Conservation (phyloP, 2,329 filamentous ascomycete species). For the Ophiostoma triangulosporum region DNA sequence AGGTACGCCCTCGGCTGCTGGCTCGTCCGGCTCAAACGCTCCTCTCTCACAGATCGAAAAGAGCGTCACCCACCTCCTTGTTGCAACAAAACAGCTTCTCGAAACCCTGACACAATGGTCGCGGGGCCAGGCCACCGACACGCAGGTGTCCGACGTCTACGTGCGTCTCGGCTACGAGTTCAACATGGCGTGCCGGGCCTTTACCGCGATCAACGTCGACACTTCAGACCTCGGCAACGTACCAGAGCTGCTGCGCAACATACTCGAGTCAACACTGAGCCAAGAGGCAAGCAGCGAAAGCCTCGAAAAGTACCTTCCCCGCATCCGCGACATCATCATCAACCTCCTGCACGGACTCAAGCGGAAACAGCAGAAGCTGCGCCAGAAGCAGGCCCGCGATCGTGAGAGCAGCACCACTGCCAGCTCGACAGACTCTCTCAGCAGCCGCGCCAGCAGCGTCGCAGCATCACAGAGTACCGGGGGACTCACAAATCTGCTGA, state of each 20-base stretch:
- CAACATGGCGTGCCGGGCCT: slow-evolving; percentile 95
- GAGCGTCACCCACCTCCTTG: slow-evolving; percentile 92
- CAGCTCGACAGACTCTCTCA: slow-evolving; percentile 10
- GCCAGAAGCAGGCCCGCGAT: slow-evolving; percentile 47
- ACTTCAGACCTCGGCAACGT: slow-evolving; percentile 90
- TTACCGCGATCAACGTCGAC: slow-evolving; percentile 93
- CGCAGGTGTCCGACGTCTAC: slow-evolving; percentile 95
- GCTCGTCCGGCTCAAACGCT: slow-evolving; percentile 28
- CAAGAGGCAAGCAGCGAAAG: slow-evolving; percentile 92
- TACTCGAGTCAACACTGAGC: slow-evolving; percentile 89
- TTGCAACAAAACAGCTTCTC: slow-evolving; percentile 93
- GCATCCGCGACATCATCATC: slow-evolving; percentile 97
- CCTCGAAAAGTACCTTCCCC: slow-evolving; percentile 82
- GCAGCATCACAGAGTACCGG: slow-evolving; percentile 45
- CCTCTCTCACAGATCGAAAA: slow-evolving; percentile 94
- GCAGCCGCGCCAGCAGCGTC: slow-evolving; percentile 34
- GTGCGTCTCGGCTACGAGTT: slow-evolving; percentile 96
- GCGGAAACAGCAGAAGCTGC: slow-evolving; percentile 84
- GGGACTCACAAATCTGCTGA: slow-evolving; percentile 42
- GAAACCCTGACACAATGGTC: slow-evolving; percentile 98
- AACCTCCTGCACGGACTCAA: slow-evolving; percentile 92
- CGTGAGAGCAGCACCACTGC: slow-evolving; percentile 47
- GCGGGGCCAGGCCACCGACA: slow-evolving; percentile 77
- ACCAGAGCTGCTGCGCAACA: slow-evolving; percentile 75
- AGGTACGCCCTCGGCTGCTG: slow-evolving; percentile 26